Evolutionary conservation across 192 early-diverging fungal genomes (phyloP).

Genomic region (Anaeromyces robustus): DNA sequence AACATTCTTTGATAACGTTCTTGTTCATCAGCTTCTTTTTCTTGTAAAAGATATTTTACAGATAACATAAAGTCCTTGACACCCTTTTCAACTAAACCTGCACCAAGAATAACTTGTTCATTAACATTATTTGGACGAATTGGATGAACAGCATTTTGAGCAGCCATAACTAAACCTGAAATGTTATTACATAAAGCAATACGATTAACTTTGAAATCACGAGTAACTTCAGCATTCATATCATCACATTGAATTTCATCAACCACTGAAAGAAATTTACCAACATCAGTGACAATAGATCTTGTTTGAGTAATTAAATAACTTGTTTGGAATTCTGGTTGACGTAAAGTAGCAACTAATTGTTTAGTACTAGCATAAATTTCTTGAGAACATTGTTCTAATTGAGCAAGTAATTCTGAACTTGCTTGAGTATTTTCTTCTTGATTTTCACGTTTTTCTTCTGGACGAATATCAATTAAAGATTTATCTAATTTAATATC

Average conservation of each 20-base stretch:
- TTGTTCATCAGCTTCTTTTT: background rate
- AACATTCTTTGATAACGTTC: background rate
- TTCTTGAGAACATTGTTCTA: constrained; percentile 10
- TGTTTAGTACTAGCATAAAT: background rate
- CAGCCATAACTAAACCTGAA: constrained; percentile 17
- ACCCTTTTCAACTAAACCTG: background rate
- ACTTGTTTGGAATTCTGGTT: constrained; percentile 13
- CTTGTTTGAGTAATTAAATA: constrained; percentile 20
- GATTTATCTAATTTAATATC: constrained; percentile 13
- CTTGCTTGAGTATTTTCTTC: constrained; percentile 8
- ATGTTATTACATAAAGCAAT: constrained; percentile 47
- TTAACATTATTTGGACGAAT: background rate
- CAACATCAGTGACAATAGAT: constrained; percentile 28
- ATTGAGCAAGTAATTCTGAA: constrained; percentile 18
- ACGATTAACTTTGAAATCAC: constrained; percentile 44
- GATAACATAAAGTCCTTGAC: background rate
- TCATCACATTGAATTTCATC: constrained; percentile 29
- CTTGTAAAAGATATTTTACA: background rate
- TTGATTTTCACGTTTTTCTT: background rate
- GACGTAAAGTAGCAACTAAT: background rate
- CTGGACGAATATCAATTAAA: constrained; percentile 6
- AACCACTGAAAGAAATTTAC: constrained; percentile 28
- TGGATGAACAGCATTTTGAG: background rate
- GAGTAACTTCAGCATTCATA: constrained; percentile 8
- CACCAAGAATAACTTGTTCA: background rate